These are phyloP conservation scores for Lichenothelia convexa DNA, from an alignment of 495 filamentous ascomycete genomes.

Conservation along the genomic window DNA sequence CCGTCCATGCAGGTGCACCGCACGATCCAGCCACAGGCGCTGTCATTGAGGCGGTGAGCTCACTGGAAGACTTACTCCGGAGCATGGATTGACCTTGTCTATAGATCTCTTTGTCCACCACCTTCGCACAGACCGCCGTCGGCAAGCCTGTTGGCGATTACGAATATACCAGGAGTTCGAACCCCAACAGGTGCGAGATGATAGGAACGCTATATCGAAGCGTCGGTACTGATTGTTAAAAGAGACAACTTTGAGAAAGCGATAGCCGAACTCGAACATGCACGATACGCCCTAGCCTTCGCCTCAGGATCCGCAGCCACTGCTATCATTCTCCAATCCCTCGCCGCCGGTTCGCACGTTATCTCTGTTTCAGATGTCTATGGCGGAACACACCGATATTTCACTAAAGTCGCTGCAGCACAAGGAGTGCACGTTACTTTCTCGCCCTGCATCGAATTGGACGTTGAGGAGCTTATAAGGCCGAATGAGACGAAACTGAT, in stretches of 20 bases:
- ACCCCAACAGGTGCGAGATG: slow-evolving; percentile 56
- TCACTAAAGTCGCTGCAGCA: slow-evolving; percentile 90
- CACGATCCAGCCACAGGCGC: slow-evolving; percentile 85
- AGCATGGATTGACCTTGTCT: no score
- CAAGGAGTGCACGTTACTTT: slow-evolving; percentile 94
- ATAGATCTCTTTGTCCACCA: slow-evolving; percentile 86
- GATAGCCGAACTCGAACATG: slow-evolving; percentile 79
- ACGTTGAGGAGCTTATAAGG: slow-evolving; percentile 66
- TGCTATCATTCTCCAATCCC: slow-evolving; percentile 76
- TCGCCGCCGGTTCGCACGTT: slow-evolving; percentile 83
- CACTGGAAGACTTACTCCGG: no score
- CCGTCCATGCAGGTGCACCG: slow-evolving; percentile 80
- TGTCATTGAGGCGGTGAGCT: slow-evolving; percentile 57
- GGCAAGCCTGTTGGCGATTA: slow-evolving; percentile 70
- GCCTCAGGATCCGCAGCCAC: slow-evolving; percentile 89
- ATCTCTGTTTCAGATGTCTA: slow-evolving; percentile 95
- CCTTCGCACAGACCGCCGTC: slow-evolving; percentile 70
- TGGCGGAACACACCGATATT: slow-evolving; percentile 94
- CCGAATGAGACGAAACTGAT: slow-evolving; percentile 74
- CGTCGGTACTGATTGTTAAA: not conserved
- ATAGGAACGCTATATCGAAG: not conserved
- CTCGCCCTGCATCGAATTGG: slow-evolving; percentile 71
- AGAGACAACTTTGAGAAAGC: slow-evolving; percentile 81
- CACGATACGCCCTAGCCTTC: slow-evolving; percentile 85
- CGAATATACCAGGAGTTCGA: slow-evolving; percentile 82